Evolutionary conservation across 164 flowering plant genomes (phyloP).

Genomic region (Magnolia officinalis): DNA sequence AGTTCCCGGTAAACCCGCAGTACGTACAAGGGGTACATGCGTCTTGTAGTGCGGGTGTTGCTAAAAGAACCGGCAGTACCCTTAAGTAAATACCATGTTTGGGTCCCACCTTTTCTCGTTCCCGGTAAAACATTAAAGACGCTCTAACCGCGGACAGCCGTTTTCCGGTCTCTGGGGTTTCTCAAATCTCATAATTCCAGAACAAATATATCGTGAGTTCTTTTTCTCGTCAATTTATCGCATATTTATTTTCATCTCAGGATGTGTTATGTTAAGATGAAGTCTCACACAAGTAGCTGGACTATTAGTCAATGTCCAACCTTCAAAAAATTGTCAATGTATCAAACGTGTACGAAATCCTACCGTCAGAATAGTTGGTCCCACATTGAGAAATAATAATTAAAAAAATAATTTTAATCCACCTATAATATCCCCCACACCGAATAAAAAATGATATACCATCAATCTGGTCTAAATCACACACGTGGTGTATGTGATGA

Average conservation of each 20-base stretch:
- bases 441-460: too few species aligned
- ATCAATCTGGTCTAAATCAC: too few species aligned
- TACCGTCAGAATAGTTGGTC: too few species aligned
- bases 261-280: not conserved
- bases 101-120: not conserved
- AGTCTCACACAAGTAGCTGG: too few species aligned
- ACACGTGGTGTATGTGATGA: too few species aligned
- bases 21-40: conserved; percentile 1
- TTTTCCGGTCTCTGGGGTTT: not conserved
- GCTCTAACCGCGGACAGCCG: not conserved
- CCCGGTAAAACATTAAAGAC: not conserved
- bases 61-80: conserved; percentile 11
- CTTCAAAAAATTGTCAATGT: too few species aligned
- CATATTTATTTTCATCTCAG: not conserved
- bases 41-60: conserved; percentile 12
- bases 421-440: too few species aligned
- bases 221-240: conserved; percentile 4
- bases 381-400: too few species aligned
- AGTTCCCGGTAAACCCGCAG: conserved; percentile 3
- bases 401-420: too few species aligned
- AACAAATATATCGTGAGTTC: not conserved
- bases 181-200: not conserved
- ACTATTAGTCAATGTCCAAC: too few species aligned
- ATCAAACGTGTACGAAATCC: too few species aligned
- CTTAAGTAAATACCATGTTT: conserved; percentile 1